phyloP scores from a whole-genome alignment of 2,329 filamentous ascomycete genomes.

The Arthrobotrys sphaeroides region DNA sequence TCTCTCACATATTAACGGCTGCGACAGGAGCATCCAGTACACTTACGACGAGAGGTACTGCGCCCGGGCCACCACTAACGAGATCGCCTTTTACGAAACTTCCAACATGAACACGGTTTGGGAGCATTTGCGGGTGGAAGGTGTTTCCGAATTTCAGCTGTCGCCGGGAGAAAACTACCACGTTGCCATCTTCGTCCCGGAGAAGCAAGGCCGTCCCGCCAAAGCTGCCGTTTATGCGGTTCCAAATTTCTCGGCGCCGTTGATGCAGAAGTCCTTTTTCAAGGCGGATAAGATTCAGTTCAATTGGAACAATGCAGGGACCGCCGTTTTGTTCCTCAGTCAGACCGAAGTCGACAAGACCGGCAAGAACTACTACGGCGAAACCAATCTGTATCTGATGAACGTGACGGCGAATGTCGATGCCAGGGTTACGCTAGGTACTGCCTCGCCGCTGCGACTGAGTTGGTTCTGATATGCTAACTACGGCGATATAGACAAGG shows the following conservation, averaged over 20 bases:
- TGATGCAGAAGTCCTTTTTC: slow-evolving; percentile 98
- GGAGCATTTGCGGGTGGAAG: slow-evolving; percentile 95
- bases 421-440: slow-evolving; percentile 81
- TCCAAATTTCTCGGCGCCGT: slow-evolving; percentile 80
- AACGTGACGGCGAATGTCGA: slow-evolving; percentile 92
- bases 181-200: slow-evolving; percentile 92
- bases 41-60: slow-evolving; percentile 92
- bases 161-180: slow-evolving; percentile 89
- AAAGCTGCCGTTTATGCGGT: slow-evolving; percentile 94
- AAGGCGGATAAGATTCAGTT: slow-evolving; percentile 99
- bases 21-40: slow-evolving; percentile 80
- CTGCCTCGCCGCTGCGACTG: slow-evolving; percentile 8
- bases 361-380: slow-evolving; percentile 99
- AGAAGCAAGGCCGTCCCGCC: slow-evolving; percentile 95
- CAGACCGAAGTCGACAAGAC: slow-evolving; percentile 98
- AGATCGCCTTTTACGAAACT: slow-evolving; percentile 96
- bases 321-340: slow-evolving; percentile 89
- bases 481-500: slow-evolving; percentile 73
- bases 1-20: slow-evolving; percentile 1
- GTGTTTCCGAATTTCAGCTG: slow-evolving; percentile 86
- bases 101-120: slow-evolving; percentile 84
- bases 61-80: slow-evolving; percentile 92
- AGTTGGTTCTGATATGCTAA: slow-evolving; percentile 21
- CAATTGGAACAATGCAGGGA: slow-evolving; percentile 95
- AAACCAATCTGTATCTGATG: slow-evolving; percentile 94